Percentiles rank a stretch among this genome's conserved stretches.
These are phyloP conservation scores for Globisporangium heterothallicum DNA, from an alignment of 352 stramenopile species.

Conservation along the genomic window DNA sequence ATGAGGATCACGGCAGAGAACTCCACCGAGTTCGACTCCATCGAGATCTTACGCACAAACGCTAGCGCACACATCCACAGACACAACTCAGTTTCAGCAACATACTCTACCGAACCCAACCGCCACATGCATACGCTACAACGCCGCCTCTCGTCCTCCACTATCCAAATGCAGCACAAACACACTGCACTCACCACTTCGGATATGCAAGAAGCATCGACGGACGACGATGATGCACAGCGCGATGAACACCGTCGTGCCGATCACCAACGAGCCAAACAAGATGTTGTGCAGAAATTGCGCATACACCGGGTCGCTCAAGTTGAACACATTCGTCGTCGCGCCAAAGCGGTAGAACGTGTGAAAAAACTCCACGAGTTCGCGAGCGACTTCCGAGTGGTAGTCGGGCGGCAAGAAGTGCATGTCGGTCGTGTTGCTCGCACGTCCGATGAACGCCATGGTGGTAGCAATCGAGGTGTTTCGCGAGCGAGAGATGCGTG, in stretches of 20 bases:
- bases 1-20: conserved; percentile 68
- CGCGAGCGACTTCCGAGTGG: conserved; percentile 55
- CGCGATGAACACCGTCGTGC: conserved; percentile 52
- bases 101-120: not conserved
- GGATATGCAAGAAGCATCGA: conserved; percentile 65
- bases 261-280: conserved; percentile 58
- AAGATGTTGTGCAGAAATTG: conserved; percentile 69
- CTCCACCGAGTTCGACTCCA: conserved; percentile 52
- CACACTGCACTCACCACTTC: conserved; percentile 31
- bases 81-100: not conserved
- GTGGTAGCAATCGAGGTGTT: too few species aligned
- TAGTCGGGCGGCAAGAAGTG: conserved; percentile 61
- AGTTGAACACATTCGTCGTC: conserved; percentile 45
- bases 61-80: conserved; percentile 19
- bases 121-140: not conserved
- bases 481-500: too few species aligned
- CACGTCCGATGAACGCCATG: too few species aligned
- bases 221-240: conserved; percentile 66
- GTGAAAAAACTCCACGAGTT: conserved; percentile 75
- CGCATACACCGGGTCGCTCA: conserved; percentile 43
- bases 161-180: too few species aligned
- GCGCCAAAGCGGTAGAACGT: conserved; percentile 72
- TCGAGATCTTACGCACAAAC: conserved; percentile 31
- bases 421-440: conserved; percentile 25
- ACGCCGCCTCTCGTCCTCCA: too few species aligned